phyloP scores from a whole-genome alignment of 2,329 filamentous ascomycete genomes.

The Aspergillus fructus region DNA sequence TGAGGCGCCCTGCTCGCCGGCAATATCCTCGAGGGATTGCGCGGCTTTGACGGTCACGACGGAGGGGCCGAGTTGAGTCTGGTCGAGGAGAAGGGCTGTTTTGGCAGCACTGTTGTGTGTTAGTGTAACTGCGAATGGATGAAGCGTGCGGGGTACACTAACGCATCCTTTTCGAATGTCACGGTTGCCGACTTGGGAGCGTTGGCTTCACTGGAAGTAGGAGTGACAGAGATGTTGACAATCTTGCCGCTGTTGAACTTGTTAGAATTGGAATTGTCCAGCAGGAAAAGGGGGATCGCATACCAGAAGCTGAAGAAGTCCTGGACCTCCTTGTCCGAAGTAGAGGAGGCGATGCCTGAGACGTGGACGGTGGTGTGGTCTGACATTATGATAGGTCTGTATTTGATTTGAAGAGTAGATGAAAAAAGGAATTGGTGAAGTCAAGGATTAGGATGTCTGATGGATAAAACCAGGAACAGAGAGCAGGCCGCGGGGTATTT shows the following conservation, averaged over 20 bases:
- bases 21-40: constrained; percentile 63
- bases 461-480: constrained; percentile 6
- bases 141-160: constrained; percentile 32
- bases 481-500: constrained; percentile 14
- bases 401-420: not conserved
- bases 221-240: constrained; percentile 72
- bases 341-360: constrained; percentile 79
- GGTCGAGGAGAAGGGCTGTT: constrained; percentile 93
- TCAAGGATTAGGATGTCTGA: not conserved
- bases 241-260: constrained; percentile 77
- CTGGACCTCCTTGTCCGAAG: constrained; percentile 84
- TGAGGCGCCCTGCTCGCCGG: constrained; percentile 59
- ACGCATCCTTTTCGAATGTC: constrained; percentile 92
- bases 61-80: constrained; percentile 81
- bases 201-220: constrained; percentile 53
- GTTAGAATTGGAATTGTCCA: not conserved
- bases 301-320: constrained; percentile 98
- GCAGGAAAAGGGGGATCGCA: constrained; percentile 25
- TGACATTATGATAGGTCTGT: constrained; percentile 50
- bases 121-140: constrained; percentile 3
- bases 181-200: constrained; percentile 83
- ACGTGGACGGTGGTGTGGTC: constrained; percentile 72
- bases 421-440: not conserved
- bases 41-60: constrained; percentile 77
- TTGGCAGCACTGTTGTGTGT: constrained; percentile 66